Base-by-base conservation (phyloP, 768 basidiomycete genomes). In the Omphalotus guepiniiformis region DNA sequence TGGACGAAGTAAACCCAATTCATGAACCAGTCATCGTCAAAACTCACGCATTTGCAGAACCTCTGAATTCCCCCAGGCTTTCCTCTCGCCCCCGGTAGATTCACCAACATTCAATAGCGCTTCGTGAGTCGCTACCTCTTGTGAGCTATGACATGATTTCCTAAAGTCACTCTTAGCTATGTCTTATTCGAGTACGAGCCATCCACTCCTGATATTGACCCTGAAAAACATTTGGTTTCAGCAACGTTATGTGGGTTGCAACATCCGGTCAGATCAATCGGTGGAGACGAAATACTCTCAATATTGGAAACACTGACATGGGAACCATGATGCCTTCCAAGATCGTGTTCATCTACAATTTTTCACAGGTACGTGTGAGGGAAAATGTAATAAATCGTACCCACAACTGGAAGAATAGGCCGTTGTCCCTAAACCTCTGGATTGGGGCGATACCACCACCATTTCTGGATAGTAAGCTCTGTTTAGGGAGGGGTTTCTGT, bases 381-480 rank as follows among this genome's bases (percentile, higher is more conserved):
- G 13, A 19, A 15, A 9, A 26, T 40, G 8, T 21, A 21, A 15
- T 39, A 30, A 23, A 16, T 12, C 9, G 4, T 21, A 39, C 21
- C 29, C 7, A 18, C 8, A 27, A 1, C 4, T 25, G 36, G 11
- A 22, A 3, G 4, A 46, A 8, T 45, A 73, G 63, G 72, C 74
- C 25, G 80, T 85, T 12, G 83, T 85, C 1, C 79, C 81, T 1
- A 82, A 81, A 57, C 83, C 83, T n/a, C 63, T 84, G 11, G 83
- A 85, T 56, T 85, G 82, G 82, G 73, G 75, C 34, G 81, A 83
- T 52, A 70, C 74, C 5, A 80, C 71, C 4, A 67, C 63, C 13
- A 64, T 80, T n/a, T 75, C 76, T 22, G 79, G 79, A 64, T 79
- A 80, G 76, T 78, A 43, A 54, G 21, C 16, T n/a, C 22, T 13